Evolutionary conservation across 495 filamentous ascomycete genomes (phyloP).

Genomic region (Platismatia glauca): DNA sequence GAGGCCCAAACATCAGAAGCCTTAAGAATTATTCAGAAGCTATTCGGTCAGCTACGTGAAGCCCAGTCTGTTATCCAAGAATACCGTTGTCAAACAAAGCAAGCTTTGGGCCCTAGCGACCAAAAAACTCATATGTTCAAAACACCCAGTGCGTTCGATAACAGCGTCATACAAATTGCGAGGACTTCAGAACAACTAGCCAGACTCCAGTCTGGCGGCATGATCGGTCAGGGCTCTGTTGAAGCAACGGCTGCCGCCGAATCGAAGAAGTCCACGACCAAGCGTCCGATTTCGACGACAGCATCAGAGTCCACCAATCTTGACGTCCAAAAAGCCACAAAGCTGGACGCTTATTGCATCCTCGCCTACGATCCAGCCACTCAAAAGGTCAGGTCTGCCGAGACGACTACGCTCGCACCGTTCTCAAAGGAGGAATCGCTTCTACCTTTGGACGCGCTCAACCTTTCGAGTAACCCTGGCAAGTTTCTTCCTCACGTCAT

Average conservation of each 20-base stretch:
- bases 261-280: background rate
- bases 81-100: conserved; percentile 15
- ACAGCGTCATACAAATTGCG: background rate
- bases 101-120: background rate
- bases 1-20: conserved; percentile 17
- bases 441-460: conserved; percentile 53
- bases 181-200: background rate
- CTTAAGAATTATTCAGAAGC: conserved; percentile 19
- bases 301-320: background rate
- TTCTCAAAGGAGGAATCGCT: conserved; percentile 31
- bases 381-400: conserved; percentile 49
- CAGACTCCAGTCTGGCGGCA: background rate
- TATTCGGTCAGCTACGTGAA: conserved; percentile 14
- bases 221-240: background rate
- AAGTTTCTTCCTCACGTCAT: conserved; percentile 64
- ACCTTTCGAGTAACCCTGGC: conserved; percentile 57
- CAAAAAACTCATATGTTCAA: background rate
- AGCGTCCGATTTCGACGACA: background rate
- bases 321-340: background rate
- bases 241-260: background rate
- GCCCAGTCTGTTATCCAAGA: conserved; percentile 10
- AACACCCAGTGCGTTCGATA: background rate
- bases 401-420: conserved; percentile 50
- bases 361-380: conserved; percentile 63
- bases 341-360: conserved; percentile 49